phyloP scores from a whole-genome alignment of 2,329 filamentous ascomycete species.

The Diaporthe citri region DNA sequence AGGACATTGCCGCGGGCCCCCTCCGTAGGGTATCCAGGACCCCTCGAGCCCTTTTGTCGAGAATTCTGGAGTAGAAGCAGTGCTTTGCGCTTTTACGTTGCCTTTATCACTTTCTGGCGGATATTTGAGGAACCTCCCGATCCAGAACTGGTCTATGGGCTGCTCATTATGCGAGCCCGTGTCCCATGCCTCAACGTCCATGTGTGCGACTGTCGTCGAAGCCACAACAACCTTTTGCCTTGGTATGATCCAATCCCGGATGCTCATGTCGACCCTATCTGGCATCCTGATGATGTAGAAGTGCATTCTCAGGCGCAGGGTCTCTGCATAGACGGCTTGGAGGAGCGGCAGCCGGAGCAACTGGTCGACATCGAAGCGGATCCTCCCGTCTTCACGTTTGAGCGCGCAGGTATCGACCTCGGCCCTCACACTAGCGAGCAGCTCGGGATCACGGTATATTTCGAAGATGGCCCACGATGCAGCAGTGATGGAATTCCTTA shows the following conservation, averaged over 20 bases:
- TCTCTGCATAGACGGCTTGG: conserved; percentile 48
- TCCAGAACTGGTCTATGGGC: conserved; percentile 46
- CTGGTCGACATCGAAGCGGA: conserved; percentile 15
- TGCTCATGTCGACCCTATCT: conserved; percentile 38
- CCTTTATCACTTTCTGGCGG: neutral
- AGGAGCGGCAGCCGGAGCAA: conserved; percentile 45
- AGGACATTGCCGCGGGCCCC: conserved; percentile 47
- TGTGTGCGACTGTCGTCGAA: conserved; percentile 47
- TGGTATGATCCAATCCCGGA: conserved; percentile 42
- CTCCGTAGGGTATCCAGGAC: conserved; percentile 49
- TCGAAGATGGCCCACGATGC: neutral
- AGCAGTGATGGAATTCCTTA: neutral
- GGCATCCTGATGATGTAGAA: conserved; percentile 48
- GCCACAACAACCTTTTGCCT: conserved; percentile 44
- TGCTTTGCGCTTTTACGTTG: neutral
- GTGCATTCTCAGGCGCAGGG: conserved; percentile 47
- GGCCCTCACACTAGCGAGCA: neutral
- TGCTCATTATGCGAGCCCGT: conserved; percentile 42
- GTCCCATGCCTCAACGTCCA: conserved; percentile 46
- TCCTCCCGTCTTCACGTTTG: neutral
- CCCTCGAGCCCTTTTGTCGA: conserved; percentile 47
- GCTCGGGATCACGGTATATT: neutral
- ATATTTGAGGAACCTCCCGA: conserved; percentile 44
- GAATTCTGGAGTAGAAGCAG: conserved; percentile 36
- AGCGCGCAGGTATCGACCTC: neutral